Conservation (phyloP, 2,329 filamentous ascomycete genomes). For the Thelonectria rubi region DNA sequence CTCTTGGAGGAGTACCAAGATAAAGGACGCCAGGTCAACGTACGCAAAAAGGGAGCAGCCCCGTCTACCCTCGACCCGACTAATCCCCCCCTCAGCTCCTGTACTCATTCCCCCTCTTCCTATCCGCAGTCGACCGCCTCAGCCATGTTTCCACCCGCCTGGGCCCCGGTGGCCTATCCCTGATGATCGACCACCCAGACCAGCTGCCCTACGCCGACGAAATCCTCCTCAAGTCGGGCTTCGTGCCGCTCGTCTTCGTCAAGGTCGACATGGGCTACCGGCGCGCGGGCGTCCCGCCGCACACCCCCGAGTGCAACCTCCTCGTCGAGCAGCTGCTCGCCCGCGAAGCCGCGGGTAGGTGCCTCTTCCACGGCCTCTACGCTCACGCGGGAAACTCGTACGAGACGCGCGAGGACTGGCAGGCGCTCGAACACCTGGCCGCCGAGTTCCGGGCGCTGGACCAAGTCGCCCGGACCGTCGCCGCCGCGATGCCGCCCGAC, state of each 20-base stretch:
- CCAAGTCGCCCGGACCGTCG: conserved; percentile 6
- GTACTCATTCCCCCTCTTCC: conserved; percentile 74
- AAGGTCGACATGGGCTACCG: conserved; percentile 78
- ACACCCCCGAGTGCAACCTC: conserved; percentile 54
- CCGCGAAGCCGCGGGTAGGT: conserved; percentile 43
- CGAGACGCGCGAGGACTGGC: conserved; percentile 59
- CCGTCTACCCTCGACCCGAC: background rate
- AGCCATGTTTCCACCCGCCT: conserved; percentile 62
- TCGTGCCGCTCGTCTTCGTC: conserved; percentile 66
- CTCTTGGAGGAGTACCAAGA: conserved; percentile 65
- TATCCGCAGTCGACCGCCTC: conserved; percentile 68
- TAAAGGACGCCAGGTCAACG: conserved; percentile 64
- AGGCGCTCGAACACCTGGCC: conserved; percentile 66
- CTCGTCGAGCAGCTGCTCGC: conserved; percentile 56
- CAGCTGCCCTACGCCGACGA: conserved; percentile 61
- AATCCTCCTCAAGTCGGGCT: conserved; percentile 51
- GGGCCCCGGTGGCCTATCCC: conserved; percentile 62
- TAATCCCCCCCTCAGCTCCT: conserved; percentile 59
- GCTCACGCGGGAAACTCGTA: conserved; percentile 79
- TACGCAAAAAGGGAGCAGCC: conserved; percentile 46
- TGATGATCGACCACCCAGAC: conserved; percentile 73
- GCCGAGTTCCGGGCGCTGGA: conserved; percentile 8
- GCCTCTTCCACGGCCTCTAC: conserved; percentile 70
- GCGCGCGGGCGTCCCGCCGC: conserved; percentile 70
- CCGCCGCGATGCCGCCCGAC: background rate